These are phyloP conservation scores for Aureobasidium leucospermi DNA, from an alignment of 2,329 filamentous ascomycete genomes.

Conservation along the genomic window DNA sequence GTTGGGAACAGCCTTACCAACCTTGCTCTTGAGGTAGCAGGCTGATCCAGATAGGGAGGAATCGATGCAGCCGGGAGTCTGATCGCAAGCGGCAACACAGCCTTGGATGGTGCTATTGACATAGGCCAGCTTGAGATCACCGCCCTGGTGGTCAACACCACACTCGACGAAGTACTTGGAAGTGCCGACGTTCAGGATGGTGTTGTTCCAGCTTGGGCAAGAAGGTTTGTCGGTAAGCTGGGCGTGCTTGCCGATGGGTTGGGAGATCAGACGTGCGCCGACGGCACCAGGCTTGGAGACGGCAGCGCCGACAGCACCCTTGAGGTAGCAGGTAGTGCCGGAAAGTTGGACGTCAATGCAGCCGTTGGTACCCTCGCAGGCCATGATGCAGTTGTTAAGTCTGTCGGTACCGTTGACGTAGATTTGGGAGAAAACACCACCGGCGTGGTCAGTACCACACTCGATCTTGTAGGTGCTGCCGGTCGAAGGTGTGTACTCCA, in stretches of 20 bases:
- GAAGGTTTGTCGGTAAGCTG: constrained; percentile 9
- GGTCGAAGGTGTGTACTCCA: constrained; percentile 18
- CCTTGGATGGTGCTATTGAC: constrained; percentile 19
- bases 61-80: constrained; percentile 25
- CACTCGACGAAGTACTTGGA: constrained; percentile 24
- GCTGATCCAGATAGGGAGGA: constrained; percentile 24
- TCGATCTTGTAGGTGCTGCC: constrained; percentile 22
- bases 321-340: constrained; percentile 25
- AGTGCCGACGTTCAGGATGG: constrained; percentile 12
- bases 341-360: constrained; percentile 23
- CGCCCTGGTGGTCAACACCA: constrained; percentile 26
- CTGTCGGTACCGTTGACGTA: constrained; percentile 21
- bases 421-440: constrained; percentile 20
- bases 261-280: constrained; percentile 17
- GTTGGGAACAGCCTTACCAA: constrained; percentile 20
- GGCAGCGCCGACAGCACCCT: constrained; percentile 17
- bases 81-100: constrained; percentile 27
- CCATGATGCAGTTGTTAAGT: constrained; percentile 20
- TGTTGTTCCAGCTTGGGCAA: constrained; percentile 20
- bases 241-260: neutral
- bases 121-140: constrained; percentile 21
- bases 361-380: constrained; percentile 18
- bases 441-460: constrained; percentile 24
- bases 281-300: constrained; percentile 14
- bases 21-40: constrained; percentile 26